A percentile compares a stretch with the other conserved stretches of the same genome.
Conservation (phyloP, 2,329 filamentous ascomycete species). For the Stagonosporopsis tanaceti region DNA sequence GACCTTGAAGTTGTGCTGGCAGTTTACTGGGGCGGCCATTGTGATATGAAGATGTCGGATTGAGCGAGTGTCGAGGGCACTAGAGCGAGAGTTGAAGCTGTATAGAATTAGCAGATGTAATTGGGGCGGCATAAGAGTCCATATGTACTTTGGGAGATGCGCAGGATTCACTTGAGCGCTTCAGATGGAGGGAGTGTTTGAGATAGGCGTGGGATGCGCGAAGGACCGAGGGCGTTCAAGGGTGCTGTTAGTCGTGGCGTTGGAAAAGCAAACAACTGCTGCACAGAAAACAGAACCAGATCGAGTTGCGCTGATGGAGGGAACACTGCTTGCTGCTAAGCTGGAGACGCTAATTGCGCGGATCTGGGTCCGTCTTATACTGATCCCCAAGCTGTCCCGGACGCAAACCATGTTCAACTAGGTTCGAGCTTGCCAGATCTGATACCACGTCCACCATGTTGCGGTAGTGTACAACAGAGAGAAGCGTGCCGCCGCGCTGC, state of each 20-base stretch:
- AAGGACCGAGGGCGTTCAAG: slow-evolving; percentile 33
- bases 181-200: slow-evolving; percentile 32
- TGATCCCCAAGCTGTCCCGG: slow-evolving; percentile 22
- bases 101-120: slow-evolving; percentile 34
- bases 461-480: slow-evolving; percentile 39
- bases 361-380: slow-evolving; percentile 49
- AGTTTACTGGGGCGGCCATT: slow-evolving; percentile 59
- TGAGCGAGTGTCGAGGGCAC: slow-evolving; percentile 10
- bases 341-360: slow-evolving; percentile 39
- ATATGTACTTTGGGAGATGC: slow-evolving; percentile 37
- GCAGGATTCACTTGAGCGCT: slow-evolving; percentile 32
- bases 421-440: slow-evolving; percentile 33
- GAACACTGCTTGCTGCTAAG: slow-evolving; percentile 33
- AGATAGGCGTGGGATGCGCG: slow-evolving; percentile 37
- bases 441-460: slow-evolving; percentile 32
- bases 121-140: slow-evolving; percentile 23
- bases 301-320: slow-evolving; percentile 28
- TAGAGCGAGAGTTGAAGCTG: slow-evolving; percentile 16
- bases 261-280: slow-evolving; percentile 45
- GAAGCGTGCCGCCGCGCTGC: slow-evolving; percentile 38
- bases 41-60: slow-evolving; percentile 20
- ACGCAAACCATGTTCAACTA: slow-evolving; percentile 32
- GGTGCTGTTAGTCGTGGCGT: slow-evolving; percentile 43
- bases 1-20: slow-evolving; percentile 59
- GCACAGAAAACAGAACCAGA: slow-evolving; percentile 30